Conservation (phyloP, 1,139 yeast genomes). For the Meyerozyma guilliermondii region DNA sequence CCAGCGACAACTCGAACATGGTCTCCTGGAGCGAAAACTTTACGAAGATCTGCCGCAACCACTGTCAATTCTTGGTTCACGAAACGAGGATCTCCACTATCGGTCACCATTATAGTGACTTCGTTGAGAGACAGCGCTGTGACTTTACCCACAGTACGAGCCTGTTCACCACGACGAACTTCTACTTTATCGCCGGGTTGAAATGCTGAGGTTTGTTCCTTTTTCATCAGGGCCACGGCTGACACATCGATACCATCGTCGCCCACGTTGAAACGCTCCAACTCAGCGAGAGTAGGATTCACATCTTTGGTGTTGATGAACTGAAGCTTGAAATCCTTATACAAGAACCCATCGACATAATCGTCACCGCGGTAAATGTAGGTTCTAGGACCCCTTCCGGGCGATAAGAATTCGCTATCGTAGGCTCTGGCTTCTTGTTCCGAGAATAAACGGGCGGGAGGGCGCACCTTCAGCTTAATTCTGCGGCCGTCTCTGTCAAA, state of each 20-base stretch:
- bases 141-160: slow-evolving; percentile 82
- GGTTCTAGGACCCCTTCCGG: slow-evolving; percentile 70
- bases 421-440: slow-evolving; percentile 60
- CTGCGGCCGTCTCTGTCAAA: slow-evolving; percentile 52
- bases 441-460: slow-evolving; percentile 80
- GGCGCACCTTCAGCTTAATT: slow-evolving; percentile 56
- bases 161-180: slow-evolving; percentile 88
- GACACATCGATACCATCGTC: slow-evolving; percentile 79
- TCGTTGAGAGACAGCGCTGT: slow-evolving; percentile 60
- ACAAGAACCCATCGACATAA: slow-evolving; percentile 81
- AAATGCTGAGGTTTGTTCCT: slow-evolving; percentile 48
- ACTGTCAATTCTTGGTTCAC: slow-evolving; percentile 53
- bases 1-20: slow-evolving; percentile 93
- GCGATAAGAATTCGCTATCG: slow-evolving; percentile 55
- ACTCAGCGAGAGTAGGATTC: slow-evolving; percentile 82
- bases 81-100: slow-evolving; percentile 46
- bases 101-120: slow-evolving; percentile 53
- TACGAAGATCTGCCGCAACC: slow-evolving; percentile 77
- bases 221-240: slow-evolving; percentile 73
- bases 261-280: slow-evolving; percentile 75
- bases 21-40: slow-evolving; percentile 86
- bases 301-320: slow-evolving; percentile 79
- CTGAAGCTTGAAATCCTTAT: slow-evolving; percentile 80
- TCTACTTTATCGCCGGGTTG: slow-evolving; percentile 95
- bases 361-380: slow-evolving; percentile 83